A percentile compares a stretch with the other conserved stretches of the same genome.
Evolutionary conservation across 2,329 filamentous ascomycete genomes (phyloP).

Genomic region (Aspergillus sp.): DNA sequence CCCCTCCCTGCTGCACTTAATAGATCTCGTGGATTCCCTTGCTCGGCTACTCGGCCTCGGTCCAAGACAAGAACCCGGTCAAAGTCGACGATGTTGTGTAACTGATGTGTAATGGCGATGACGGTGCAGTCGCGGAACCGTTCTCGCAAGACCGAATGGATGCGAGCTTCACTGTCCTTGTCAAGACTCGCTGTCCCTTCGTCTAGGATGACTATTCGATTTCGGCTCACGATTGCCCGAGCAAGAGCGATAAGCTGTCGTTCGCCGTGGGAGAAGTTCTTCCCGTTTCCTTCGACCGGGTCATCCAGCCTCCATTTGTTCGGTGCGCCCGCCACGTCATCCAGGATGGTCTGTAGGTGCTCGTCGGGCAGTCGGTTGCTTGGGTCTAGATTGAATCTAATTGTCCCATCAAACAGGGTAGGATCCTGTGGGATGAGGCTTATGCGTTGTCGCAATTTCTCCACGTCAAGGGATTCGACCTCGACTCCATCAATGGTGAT

Average conservation of each 20-base stretch:
- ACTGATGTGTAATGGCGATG: conserved; percentile 3
- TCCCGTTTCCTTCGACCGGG: conserved; percentile 4
- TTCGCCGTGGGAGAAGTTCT: conserved; percentile 41
- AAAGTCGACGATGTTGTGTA: conserved; percentile 2
- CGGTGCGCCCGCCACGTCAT: conserved; percentile 3
- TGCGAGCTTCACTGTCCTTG: conserved; percentile 2
- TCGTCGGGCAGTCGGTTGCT: neutral
- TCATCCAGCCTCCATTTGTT: conserved; percentile 5
- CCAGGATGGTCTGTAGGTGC: conserved; percentile 1
- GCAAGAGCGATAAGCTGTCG: conserved; percentile 53
- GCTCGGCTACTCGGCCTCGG: conserved; percentile 1
- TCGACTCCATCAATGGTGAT: conserved; percentile 66
- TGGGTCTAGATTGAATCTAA: conserved; percentile 22
- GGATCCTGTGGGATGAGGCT: conserved; percentile 74
- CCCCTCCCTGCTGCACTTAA: neutral
- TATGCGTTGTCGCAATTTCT: conserved; percentile 60
- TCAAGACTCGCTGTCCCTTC: conserved; percentile 17
- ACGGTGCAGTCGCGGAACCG: conserved; percentile 1
- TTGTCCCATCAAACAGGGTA: conserved; percentile 22
- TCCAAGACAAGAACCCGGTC: conserved; percentile 5
- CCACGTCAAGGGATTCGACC: conserved; percentile 61
- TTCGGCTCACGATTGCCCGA: conserved; percentile 42
- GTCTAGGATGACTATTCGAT: conserved; percentile 22
- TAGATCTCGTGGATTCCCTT: conserved; percentile 1
- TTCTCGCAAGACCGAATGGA: conserved; percentile 1